phyloP scores from a whole-genome alignment of 768 basidiomycete species.

The Termitomyces sp. region DNA sequence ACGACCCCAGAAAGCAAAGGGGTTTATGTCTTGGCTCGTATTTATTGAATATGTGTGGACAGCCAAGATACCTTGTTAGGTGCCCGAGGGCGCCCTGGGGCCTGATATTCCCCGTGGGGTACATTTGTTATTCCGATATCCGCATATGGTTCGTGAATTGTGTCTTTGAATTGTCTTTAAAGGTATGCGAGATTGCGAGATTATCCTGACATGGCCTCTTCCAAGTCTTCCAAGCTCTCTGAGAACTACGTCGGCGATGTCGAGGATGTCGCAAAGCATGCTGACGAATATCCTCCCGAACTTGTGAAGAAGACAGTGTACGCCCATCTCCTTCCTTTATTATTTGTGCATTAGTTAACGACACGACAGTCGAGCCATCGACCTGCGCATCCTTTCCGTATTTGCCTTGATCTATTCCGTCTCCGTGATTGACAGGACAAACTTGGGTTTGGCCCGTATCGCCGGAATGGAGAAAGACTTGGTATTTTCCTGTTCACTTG shows the following conservation, averaged over 20 bases:
- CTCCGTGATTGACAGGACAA: conserved; percentile 30
- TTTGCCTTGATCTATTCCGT: conserved; percentile 29
- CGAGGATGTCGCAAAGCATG: background rate
- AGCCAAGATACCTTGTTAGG: too few species aligned
- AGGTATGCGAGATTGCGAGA: background rate
- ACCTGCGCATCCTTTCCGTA: conserved; percentile 30
- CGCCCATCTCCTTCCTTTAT: background rate
- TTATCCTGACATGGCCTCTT: background rate
- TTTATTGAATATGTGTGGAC: too few species aligned
- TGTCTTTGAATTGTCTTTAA: too few species aligned
- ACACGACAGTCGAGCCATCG: conserved; percentile 24
- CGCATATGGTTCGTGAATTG: too few species aligned
- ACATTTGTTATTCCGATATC: too few species aligned
- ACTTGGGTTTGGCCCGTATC: conserved; percentile 30
- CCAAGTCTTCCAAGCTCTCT: background rate
- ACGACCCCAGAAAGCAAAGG: too few species aligned
- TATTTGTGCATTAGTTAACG: background rate
- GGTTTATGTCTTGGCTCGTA: too few species aligned
- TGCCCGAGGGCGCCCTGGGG: too few species aligned
- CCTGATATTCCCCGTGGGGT: too few species aligned
- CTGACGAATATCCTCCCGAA: background rate
- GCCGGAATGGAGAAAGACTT: too few species aligned
- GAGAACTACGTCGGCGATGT: background rate
- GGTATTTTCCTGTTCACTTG: conserved; percentile 11
- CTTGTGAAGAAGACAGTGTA: background rate